These are phyloP conservation scores for Botrytis hyacinthi DNA, from an alignment of 2,329 filamentous ascomycete genomes.

Conservation along the genomic window DNA sequence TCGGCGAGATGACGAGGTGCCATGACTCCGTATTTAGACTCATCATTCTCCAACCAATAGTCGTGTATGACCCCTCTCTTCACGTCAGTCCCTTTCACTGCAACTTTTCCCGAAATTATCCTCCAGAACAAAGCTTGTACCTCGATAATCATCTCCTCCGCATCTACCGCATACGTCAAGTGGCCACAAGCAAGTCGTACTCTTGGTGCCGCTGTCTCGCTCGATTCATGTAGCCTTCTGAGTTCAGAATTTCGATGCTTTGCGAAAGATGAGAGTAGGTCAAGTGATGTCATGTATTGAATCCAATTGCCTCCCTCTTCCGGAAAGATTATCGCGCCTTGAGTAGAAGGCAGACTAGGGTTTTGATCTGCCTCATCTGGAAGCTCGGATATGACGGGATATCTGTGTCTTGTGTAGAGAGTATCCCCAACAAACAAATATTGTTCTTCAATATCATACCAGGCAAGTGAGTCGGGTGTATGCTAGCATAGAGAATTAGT, in stretches of 20 bases:
- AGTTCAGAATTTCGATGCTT: constrained; percentile 37
- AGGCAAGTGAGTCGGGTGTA: constrained; percentile 10
- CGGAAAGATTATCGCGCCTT: constrained; percentile 42
- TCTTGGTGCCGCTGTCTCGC: constrained; percentile 28
- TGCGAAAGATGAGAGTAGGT: constrained; percentile 40
- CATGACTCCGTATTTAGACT: constrained; percentile 39
- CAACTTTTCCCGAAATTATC: constrained; percentile 39
- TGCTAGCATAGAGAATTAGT: neutral
- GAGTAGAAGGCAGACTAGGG: constrained; percentile 25
- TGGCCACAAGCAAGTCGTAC: constrained; percentile 41
- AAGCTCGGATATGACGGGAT: constrained; percentile 36
- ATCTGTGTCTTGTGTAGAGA: constrained; percentile 42
- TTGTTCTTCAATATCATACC: constrained; percentile 39
- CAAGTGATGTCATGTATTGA: constrained; percentile 41
- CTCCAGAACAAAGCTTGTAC: constrained; percentile 39
- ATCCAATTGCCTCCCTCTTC: constrained; percentile 42
- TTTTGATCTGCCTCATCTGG: constrained; percentile 26
- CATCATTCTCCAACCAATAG: constrained; percentile 40
- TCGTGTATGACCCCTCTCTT: constrained; percentile 39
- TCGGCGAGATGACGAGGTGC: constrained; percentile 40
- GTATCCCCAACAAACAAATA: constrained; percentile 48
- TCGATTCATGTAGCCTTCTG: constrained; percentile 26
- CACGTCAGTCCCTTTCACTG: constrained; percentile 36
- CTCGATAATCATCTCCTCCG: constrained; percentile 40
- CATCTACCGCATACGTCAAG: constrained; percentile 41